A percentile compares a stretch with the other conserved stretches of the same genome.
phyloP scores from a whole-genome alignment of 1,284 basidiomycete genomes.

The Abortiporus biennis region DNA sequence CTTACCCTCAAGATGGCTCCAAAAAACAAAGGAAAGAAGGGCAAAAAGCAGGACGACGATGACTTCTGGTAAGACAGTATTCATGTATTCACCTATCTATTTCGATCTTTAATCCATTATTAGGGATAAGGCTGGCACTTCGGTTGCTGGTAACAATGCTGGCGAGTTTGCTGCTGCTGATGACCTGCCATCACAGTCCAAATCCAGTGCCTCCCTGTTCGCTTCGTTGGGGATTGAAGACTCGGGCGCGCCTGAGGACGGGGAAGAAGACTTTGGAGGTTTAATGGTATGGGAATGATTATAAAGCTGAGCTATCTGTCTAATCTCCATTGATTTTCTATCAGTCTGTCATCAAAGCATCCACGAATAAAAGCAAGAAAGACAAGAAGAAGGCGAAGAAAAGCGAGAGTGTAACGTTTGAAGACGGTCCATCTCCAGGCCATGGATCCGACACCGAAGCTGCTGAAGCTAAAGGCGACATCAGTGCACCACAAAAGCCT shows the following conservation, averaged over 20 bases:
- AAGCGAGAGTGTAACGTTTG: conserved; percentile 27
- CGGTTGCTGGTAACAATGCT: conserved; percentile 41
- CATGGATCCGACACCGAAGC: conserved; percentile 30
- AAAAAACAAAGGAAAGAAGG: conserved; percentile 86
- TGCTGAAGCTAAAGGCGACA: conserved; percentile 28
- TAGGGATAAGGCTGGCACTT: conserved; percentile 67
- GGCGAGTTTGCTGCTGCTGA: conserved; percentile 37
- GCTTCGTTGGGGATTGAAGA: conserved; percentile 41
- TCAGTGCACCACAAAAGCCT: conserved; percentile 31
- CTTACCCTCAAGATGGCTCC: conserved; percentile 87
- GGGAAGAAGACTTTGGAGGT: conserved; percentile 74
- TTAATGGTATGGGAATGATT: conserved; percentile 62
- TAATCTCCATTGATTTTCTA: conserved; percentile 6
- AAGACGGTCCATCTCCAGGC: conserved; percentile 27
- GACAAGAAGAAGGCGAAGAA: conserved; percentile 62
- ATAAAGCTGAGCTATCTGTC: not conserved
- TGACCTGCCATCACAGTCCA: conserved; percentile 23
- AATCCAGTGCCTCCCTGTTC: conserved; percentile 38
- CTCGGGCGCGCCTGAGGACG: conserved; percentile 37
- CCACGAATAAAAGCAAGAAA: conserved; percentile 49
- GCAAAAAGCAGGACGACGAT: conserved; percentile 75
- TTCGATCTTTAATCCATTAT: conserved; percentile 2
- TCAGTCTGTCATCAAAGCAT: conserved; percentile 44
- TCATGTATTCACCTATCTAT: conserved; percentile 10
- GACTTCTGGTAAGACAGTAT: conserved; percentile 68